These are phyloP conservation scores for Hericium erinaceus DNA, from an alignment of 768 basidiomycete species.

Conservation along the genomic window DNA sequence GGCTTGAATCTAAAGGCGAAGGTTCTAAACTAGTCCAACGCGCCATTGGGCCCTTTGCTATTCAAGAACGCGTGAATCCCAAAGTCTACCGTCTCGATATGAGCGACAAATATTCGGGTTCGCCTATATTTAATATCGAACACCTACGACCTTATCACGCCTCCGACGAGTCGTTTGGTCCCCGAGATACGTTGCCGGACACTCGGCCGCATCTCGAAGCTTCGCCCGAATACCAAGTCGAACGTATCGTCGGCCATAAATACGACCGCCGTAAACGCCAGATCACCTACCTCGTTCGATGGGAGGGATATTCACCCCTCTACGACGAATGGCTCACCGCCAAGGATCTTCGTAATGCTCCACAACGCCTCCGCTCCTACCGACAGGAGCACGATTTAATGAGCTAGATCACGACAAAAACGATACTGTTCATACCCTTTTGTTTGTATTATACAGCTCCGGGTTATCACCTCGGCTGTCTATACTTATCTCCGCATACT, in stretches of 20 bases:
- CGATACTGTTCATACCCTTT: too few relatives aligned
- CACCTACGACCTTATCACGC: conserved; percentile 16
- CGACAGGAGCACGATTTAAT: not conserved
- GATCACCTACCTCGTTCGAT: conserved; percentile 6
- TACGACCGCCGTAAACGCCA: not conserved
- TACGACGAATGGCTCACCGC: conserved; percentile 10
- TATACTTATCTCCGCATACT: too few relatives aligned
- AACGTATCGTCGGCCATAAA: not conserved
- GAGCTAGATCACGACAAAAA: too few relatives aligned
- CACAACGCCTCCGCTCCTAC: not conserved
- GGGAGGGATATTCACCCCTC: conserved; percentile 8
- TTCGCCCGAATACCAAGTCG: conserved; percentile 2
- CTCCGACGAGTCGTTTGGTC: conserved; percentile 13
- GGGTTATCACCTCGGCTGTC: too few relatives aligned
- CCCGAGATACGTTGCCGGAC: not conserved
- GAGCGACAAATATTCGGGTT: conserved; percentile 13
- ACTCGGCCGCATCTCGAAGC: not conserved
- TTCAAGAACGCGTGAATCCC: conserved; percentile 16
- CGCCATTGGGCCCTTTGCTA: conserved; percentile 16
- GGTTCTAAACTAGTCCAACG: conserved; percentile 17
- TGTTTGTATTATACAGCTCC: too few relatives aligned
- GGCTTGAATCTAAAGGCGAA: conserved; percentile 10
- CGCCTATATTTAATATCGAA: conserved; percentile 16
- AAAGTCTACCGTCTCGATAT: conserved; percentile 14
- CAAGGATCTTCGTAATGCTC: not conserved